Conservation (phyloP, 257 asterid genomes). For the Scutellaria galericulata region DNA sequence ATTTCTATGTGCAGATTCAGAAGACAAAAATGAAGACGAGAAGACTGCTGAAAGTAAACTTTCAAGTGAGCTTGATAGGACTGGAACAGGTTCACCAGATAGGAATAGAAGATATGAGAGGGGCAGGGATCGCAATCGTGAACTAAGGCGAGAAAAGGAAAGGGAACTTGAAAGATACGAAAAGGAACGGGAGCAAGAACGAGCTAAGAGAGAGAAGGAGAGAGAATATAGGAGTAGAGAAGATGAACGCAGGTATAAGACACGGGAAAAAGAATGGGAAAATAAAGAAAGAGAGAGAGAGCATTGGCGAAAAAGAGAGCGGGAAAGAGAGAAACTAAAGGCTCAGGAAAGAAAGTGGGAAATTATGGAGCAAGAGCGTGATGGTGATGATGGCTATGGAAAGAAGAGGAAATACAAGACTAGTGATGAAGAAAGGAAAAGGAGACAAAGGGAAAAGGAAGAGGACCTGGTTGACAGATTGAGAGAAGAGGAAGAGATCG, state of each 20-base stretch:
- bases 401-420: constrained; percentile 84
- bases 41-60: constrained; percentile 72
- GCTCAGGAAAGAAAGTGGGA: constrained; percentile 89
- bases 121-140: constrained; percentile 84
- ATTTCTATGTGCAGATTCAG: constrained; percentile 52
- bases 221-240: constrained; percentile 90
- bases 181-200: constrained; percentile 92
- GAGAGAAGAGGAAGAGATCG: constrained; percentile 88
- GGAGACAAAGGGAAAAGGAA: constrained; percentile 89
- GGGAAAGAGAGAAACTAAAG: constrained; percentile 89
- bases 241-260: constrained; percentile 91
- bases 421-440: constrained; percentile 84
- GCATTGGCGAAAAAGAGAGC: constrained; percentile 85
- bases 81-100: constrained; percentile 82
- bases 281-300: constrained; percentile 93
- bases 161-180: constrained; percentile 93
- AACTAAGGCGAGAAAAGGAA: constrained; percentile 78
- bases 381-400: constrained; percentile 75
- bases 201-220: constrained; percentile 95
- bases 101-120: constrained; percentile 75
- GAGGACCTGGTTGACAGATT: constrained; percentile 82
- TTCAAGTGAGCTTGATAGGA: constrained; percentile 66
- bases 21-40: constrained; percentile 74
- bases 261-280: constrained; percentile 98
- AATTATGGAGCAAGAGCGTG: constrained; percentile 80